Percentiles rank a stretch among this genome's conserved stretches.
These are phyloP conservation scores for Sarcomyxa edulis DNA, from an alignment of 768 basidiomycete species.

Conservation along the genomic window DNA sequence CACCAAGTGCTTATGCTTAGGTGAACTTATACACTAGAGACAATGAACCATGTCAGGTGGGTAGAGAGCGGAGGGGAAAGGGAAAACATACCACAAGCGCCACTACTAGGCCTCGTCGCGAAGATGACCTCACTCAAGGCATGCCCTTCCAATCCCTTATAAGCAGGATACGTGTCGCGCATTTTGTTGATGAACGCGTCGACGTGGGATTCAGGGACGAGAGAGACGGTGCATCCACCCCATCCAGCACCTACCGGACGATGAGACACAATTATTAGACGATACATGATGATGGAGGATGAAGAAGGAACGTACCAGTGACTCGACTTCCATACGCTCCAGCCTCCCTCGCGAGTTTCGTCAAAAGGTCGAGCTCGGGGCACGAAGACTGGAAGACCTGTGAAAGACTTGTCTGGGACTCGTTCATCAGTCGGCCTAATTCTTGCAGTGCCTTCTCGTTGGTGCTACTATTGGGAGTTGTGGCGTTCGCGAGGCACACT, in stretches of 20 bases:
- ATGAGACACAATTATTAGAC: no score
- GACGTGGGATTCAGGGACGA: constrained; percentile 63
- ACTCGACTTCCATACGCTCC: constrained; percentile 80
- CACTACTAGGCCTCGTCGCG: constrained; percentile 77
- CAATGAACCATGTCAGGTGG: neutral
- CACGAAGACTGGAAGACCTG: constrained; percentile 75
- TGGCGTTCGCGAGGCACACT: constrained; percentile 41
- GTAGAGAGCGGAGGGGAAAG: neutral
- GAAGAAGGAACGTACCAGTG: constrained; percentile 49
- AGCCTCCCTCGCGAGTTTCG: constrained; percentile 53
- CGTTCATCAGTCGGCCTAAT: constrained; percentile 75
- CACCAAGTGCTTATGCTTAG: no score
- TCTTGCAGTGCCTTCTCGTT: constrained; percentile 30
- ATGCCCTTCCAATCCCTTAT: constrained; percentile 52
- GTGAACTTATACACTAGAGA: constrained; percentile 7
- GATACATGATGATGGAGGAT: neutral
- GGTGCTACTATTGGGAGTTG: constrained; percentile 3
- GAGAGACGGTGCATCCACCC: constrained; percentile 87
- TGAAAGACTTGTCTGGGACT: constrained; percentile 68
- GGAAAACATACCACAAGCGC: constrained; percentile 66
- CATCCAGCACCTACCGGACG: constrained; percentile 67
- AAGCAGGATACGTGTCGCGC: constrained; percentile 58
- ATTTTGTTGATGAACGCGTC: constrained; percentile 59
- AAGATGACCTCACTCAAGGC: constrained; percentile 66
- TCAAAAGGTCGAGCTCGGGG: constrained; percentile 70